Evolutionary conservation across 2,329 filamentous ascomycete species (phyloP), one percentile per base, ranked within the genome.

Genomic region (Microsporum canis): DNA sequence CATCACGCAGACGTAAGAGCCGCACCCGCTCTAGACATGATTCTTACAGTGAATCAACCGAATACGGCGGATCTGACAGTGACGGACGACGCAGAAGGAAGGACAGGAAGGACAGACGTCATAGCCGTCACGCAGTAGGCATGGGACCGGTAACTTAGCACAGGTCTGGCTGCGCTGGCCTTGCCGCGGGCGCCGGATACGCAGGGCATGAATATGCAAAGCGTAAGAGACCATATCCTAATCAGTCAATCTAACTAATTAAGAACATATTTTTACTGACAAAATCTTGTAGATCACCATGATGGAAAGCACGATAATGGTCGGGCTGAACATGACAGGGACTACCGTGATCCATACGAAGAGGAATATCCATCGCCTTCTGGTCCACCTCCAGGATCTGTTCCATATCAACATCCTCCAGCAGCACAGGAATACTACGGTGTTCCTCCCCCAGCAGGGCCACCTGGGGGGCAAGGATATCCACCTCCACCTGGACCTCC

Each of bases 181-280:
- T 82, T 33, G 82, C 82, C 58, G 83, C 83, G 62, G 81, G 80
- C 58, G 81, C 80, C 58, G 82, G 80, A 29, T 73, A 82, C 64
- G 81, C 80, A 51, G 82, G 82, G 14, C 79, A 83, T 68, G 81
- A 84, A 67, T 78, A 80, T 66, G 76, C 79, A 29, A 81, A 82
- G 72, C 74, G 77, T 59, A 78, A 43, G 39, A n/a, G 17, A n/a
- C 80, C 63, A 80, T 12, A n/a, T 17, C 4, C 10, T 27, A 6
- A 12, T 10, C 31, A 33, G 5, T 8, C 7, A 3, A 49, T 4
- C 7, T 10, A 5, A 34, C 12, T 34, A 8, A 17, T 27, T 53
- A 23, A 23, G 17, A 23, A 23, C 17, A 23, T 23, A 23, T 23
- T 23, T 23, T 23, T 23, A 23, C 17, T 23, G 12, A 53, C 27